Conservation (phyloP, 2,329 filamentous ascomycete species). For the Colletotrichum zoysiae region DNA sequence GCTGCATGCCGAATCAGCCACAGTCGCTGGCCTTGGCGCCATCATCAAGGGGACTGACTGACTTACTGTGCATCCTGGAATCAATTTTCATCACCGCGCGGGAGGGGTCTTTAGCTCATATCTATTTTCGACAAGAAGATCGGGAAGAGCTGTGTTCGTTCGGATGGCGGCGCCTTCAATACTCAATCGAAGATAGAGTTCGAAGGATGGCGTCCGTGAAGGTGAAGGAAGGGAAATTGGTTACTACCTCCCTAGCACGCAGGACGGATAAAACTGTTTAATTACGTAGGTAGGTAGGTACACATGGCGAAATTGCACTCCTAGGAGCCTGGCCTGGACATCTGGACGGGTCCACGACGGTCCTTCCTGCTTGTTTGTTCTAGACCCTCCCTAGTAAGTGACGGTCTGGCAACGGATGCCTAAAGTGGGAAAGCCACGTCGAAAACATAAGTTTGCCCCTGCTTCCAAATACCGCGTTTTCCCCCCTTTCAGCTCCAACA, state of each 20-base stretch:
- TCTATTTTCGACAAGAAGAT: background rate
- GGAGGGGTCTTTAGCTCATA: background rate
- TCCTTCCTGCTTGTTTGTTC: background rate
- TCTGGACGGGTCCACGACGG: background rate
- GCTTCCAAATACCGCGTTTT: background rate
- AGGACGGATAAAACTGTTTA: too few species aligned
- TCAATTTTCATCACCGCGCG: background rate
- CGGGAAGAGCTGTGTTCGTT: background rate
- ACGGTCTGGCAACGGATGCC: background rate
- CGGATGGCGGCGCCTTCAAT: background rate
- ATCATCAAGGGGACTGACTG: background rate
- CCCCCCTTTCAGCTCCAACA: too few species aligned
- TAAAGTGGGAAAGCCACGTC: background rate
- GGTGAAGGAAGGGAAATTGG: constrained; percentile 1
- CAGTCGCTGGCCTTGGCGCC: constrained; percentile 20
- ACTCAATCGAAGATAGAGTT: background rate
- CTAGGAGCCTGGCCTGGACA: background rate
- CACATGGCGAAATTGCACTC: background rate
- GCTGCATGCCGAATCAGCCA: constrained; percentile 29
- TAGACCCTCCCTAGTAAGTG: background rate
- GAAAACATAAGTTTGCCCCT: background rate
- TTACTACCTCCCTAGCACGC: background rate
- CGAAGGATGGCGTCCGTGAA: background rate
- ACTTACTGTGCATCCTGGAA: background rate
- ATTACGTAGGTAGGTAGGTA: too few species aligned